Evolutionary conservation across 306 rosid genomes (phyloP).

Genomic region (Heteromeles arbutifolia): DNA sequence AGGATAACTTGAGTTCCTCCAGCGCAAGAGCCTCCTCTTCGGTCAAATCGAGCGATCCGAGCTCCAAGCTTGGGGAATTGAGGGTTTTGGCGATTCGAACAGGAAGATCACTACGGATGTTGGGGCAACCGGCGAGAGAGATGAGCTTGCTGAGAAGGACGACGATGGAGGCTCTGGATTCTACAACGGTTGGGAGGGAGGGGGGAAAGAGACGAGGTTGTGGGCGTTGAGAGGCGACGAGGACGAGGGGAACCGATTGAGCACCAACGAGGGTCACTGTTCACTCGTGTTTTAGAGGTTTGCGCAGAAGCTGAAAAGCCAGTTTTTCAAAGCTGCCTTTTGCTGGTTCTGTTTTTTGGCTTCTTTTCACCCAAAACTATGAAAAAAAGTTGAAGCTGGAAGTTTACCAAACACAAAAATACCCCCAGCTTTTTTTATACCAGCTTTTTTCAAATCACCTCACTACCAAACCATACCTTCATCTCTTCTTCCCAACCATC

Average conservation of each 20-base stretch:
- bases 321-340: too few relatives aligned
- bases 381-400: too few relatives aligned
- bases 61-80: constrained; percentile 11
- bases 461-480: too few relatives aligned
- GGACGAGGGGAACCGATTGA: constrained; percentile 36
- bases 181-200: constrained; percentile 28
- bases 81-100: constrained; percentile 36
- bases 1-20: constrained; percentile 15
- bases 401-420: too few relatives aligned
- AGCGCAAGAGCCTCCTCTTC: constrained; percentile 40
- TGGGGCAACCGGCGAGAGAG: constrained; percentile 22
- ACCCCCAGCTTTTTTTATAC: too few relatives aligned
- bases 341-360: too few relatives aligned
- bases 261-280: constrained; percentile 50
- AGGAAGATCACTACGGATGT: constrained; percentile 32
- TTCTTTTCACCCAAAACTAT: too few relatives aligned
- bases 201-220: constrained; percentile 25
- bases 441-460: too few relatives aligned
- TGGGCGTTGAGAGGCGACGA: constrained; percentile 19
- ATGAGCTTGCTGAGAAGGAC: constrained; percentile 69
- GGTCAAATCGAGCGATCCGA: constrained; percentile 34
- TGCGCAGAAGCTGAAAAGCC: too few relatives aligned
- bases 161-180: constrained; percentile 43
- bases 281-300: too few relatives aligned
- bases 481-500: too few relatives aligned